Evolutionary conservation across 2,329 filamentous ascomycete species (phyloP), one percentile per base, ranked within the genome.

Genomic region (Verticillium zaregamsianum): DNA sequence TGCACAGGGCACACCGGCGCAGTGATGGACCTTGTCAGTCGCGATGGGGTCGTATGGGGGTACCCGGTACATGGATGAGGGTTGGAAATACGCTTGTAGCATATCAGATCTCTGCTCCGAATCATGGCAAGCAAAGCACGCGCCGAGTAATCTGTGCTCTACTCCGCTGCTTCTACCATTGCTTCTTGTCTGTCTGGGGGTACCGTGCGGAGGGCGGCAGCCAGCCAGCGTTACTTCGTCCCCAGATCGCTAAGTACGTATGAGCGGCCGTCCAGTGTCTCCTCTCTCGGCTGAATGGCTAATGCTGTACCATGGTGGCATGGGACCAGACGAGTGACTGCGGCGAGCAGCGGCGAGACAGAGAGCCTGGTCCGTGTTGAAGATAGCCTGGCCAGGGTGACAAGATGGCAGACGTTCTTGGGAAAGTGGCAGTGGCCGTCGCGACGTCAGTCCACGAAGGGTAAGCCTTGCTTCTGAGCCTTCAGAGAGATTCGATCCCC

Each of bases 41-140:
- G 61, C 40, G 59, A 61, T 59, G 63, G 68, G 66, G 66, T 64
- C 56, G 56, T 63, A 66, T 62, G 64, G 65, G 68, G 66, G 72
- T 72, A 75, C 69, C 68, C 70, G 74, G 76, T 79, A 77, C 73
- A 73, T 75, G 73, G 68, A 57, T 70, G 69, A 70, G 68, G 72
- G 72, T 61, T 63, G 57, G 59, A 57, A 52, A 23, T 23, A 20
- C 40, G 40, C 40, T 23, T 49, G 40, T 23, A 49, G 40, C 40
- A 49, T 49, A 49, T 49, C 40, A 49, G 40, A 49, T 49, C 40
- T 49, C 40, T 49, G 20, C 40, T 49, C 40, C 40, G 40, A 49
- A 49, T 49, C 40, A 49, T 49, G 40, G 40, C 40, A 49, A n/a
- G 40, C 40, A 49, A 49, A 49, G 40, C 40, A 49, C 40, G n/a